Evolutionary conservation across 2,329 filamentous ascomycete genomes (phyloP), one percentile per base, ranked within the genome.

Genomic region (Aspergillus fumigatus): DNA sequence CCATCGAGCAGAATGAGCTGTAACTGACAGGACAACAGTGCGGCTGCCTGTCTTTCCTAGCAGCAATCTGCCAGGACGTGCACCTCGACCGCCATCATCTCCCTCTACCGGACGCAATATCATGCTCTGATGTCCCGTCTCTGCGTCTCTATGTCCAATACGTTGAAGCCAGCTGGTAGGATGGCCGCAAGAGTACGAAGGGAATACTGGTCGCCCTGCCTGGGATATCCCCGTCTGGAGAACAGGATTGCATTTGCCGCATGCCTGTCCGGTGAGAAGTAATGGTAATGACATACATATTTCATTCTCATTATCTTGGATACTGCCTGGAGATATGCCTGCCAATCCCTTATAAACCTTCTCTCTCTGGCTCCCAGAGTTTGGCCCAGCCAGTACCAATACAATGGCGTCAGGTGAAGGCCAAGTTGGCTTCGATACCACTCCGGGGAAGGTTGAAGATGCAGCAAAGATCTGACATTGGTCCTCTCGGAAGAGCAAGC

Each of bases 121-220:
- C 60, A 80, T 78, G 69, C 80, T 21, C 67, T 82, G 1, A 70
- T 81, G 51, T 74, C 73, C 32, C 23, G 23, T 80, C 81, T 59
- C 77, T 78, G 62, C 80, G 78, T 25, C 71, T 82, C 79, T 79
- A 41, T 75, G 74, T 50, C 77, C 77, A 45, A 71, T 82, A 4
- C 80, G 79, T 1, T 75, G 79, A 35, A 71, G 82, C 29, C 78
- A 80, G 1, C 82, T 77, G 61, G 68, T 74, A 3, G 77, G 78
- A 58, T 71, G 74, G 14, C 83, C 78, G 61, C 72, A 83, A 14
- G 5, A 32, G 14, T 38, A 17, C 32, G 32, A 38, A 1, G 5
- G 3, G 32, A 11, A 17, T 17, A 7, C 14, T 17, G 32, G 78
- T 77, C 69, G n/a, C n/a, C n/a, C n/a, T n/a, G n/a, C n/a, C n/a